Evolutionary conservation across 75 land plant species (phyloP), one percentile per base, ranked within the genome.

Genomic region (Ceratopteris richardii): DNA sequence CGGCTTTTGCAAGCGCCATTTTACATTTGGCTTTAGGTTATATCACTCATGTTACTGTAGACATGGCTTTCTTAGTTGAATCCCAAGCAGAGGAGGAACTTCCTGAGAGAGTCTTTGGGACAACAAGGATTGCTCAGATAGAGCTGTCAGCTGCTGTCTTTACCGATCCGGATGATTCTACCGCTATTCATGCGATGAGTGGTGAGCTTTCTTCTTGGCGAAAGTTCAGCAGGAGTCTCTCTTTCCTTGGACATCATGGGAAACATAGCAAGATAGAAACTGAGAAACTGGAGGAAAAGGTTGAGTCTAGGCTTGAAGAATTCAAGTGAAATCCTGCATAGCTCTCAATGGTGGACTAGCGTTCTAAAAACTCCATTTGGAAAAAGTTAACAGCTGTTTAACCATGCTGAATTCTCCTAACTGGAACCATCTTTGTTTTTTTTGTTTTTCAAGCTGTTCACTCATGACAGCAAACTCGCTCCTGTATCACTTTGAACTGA

Each of bases 21-120:
- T 60, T 92, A 39, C 81, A 76, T 51, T 65, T 92, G 17, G 93
- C 97, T 0, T 54, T 92, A 43, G 89, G 89, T 2, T 82, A 65
- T 46, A 84, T 88, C 44, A 82, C 75, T 11, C 59, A 77, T 12
- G 93, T 92, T 43, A 71, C 82, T 20, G 77, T 92, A 22, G 93
- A 92, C 52, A 84, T 92, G 84, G 93, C 81, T 23, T 92, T 87
- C 56, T 46, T 87, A 64, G 81, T 92, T 53, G 97, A 92, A 78
- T 63, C 88, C 18, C 86, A 87, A 76, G 19, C 63, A n/a, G 97
- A 84, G 56, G 86, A 87, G 20, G 97, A 92, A 69, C 68, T 92
- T 20, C 97, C 93, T 21, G 93, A 92, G 74, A 72, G 58, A 48
- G 58, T 91, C 6, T 10, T 91, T 1, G 93, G 97, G 0, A 86